These are phyloP conservation scores for Prunus salicina DNA, from an alignment of 306 rosid species.

Conservation along the genomic window DNA sequence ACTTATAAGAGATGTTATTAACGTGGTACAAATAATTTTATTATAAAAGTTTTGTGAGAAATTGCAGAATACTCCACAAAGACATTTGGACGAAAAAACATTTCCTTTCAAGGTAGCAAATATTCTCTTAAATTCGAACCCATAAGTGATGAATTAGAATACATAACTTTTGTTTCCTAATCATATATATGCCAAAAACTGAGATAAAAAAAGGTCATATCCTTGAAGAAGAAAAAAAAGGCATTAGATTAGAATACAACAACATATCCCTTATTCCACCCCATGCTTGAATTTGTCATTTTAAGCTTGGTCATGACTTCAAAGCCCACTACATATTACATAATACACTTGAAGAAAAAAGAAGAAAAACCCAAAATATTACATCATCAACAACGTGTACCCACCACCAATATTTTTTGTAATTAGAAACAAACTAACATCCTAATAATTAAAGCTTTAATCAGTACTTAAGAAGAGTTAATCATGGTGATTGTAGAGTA, in stretches of 20 bases:
- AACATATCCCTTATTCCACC: not conserved
- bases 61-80: too few relatives aligned
- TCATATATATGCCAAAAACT: too few relatives aligned
- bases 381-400: conserved; percentile 15
- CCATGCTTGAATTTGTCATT: conserved; percentile 15
- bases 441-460: conserved; percentile 17
- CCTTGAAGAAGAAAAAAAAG: not conserved
- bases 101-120: too few relatives aligned
- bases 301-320: conserved; percentile 3
- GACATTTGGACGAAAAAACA: too few relatives aligned
- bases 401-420: conserved; percentile 15
- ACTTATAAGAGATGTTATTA: not conserved
- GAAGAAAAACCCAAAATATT: not conserved
- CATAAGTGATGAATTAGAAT: too few relatives aligned
- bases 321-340: conserved; percentile 2
- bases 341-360: conserved; percentile 4
- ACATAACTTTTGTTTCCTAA: too few relatives aligned
- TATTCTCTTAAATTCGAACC: too few relatives aligned
- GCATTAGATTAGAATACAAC: not conserved
- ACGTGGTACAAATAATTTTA: too few relatives aligned
- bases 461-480: conserved; percentile 5
- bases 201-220: not conserved
- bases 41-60: too few relatives aligned
- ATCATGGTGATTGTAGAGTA: conserved; percentile 44
- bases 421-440: conserved; percentile 11